Evolutionary conservation across 495 filamentous ascomycete genomes (phyloP), one percentile per base, ranked within the genome.

Genomic region (Podospora comata): DNA sequence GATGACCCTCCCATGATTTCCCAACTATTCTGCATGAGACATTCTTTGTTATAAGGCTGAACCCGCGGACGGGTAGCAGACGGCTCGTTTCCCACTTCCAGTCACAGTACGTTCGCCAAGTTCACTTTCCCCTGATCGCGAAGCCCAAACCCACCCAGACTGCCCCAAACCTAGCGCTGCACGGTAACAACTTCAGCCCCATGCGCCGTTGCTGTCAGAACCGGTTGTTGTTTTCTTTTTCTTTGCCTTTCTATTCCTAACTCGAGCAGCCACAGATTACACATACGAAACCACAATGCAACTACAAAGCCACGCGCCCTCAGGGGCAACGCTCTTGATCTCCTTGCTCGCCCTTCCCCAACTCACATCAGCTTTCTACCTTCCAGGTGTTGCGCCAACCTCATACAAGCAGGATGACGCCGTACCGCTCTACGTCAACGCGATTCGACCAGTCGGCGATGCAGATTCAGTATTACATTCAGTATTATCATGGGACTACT

Each of bases 401-500:
- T 92, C 93, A 57, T 99, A 98, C 80, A 85, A 89, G 70, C 74
- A 80, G 27, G 88, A 86, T 71, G 89, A 92, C 67, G 79, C 80
- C 27, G 95, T 99, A n/a, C 91, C 92, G 28, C 87, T 99, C 30
- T 87, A 91, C 75, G 95, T 99, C 77, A 98, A 99, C 79, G 86
- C 89, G 72, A 88, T 99, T 68, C 96, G 94, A 3, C 94, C 95
- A 7, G 86, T 92, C 5, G 85, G 90, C n/a, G 90, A 89, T 7
- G 82, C 86, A 65, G 92, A 96, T 79, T 85, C 88, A 28, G 88
- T 91, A 67, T 83, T 97, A 26, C 91, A 89, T 75, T 96, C 94
- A n/a, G 90, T 97, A 60, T 86, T 97, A 72, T 89, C 94, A 5
- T 97, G 90, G 81, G 94, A 97, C 81, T 97, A 98, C 84, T 99